Conservation (phyloP, 2,329 filamentous ascomycete genomes). For the Stachybotrys chlorohalonatus region DNA sequence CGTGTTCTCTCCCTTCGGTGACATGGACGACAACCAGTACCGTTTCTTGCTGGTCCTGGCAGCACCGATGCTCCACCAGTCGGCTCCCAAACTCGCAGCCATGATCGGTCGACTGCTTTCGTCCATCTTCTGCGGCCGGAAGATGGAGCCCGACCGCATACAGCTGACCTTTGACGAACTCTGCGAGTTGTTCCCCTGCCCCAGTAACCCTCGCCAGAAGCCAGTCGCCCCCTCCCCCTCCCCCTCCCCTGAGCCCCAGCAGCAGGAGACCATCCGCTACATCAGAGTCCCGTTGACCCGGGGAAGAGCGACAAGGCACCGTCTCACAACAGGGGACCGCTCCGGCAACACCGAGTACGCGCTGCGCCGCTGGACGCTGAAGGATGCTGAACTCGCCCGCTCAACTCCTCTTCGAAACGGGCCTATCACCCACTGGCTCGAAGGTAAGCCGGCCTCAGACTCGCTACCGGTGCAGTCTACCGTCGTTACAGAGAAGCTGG, state of each 20-base stretch:
- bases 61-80: background rate
- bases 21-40: background rate
- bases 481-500: background rate
- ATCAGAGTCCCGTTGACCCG: background rate
- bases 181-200: background rate
- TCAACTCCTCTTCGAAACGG: background rate
- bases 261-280: background rate
- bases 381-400: background rate
- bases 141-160: background rate
- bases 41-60: background rate
- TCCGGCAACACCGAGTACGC: background rate
- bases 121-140: background rate
- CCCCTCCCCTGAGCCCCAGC: background rate
- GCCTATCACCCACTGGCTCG: background rate
- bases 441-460: background rate
- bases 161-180: background rate
- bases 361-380: background rate
- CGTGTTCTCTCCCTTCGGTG: background rate
- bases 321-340: background rate
- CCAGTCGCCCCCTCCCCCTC: background rate
- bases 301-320: background rate
- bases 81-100: background rate
- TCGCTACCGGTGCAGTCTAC: background rate
- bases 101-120: background rate
- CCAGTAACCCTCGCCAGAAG: too few relatives aligned